Conservation (phyloP, 768 basidiomycete genomes). For the Suillus brevipes region DNA sequence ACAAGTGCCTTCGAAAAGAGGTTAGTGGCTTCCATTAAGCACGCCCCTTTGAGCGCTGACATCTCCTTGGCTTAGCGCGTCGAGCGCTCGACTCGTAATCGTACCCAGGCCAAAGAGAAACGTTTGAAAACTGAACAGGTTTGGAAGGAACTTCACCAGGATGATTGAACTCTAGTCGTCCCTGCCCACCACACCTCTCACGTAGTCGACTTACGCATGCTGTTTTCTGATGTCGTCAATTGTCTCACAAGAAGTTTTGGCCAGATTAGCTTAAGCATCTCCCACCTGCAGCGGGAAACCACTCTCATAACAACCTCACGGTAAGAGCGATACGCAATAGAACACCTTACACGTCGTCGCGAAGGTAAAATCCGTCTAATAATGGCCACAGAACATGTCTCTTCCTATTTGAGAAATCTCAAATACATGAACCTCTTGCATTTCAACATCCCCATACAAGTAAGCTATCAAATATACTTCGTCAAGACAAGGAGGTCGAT, state of each 20-base stretch:
- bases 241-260: background rate
- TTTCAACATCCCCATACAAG: no score
- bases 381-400: background rate
- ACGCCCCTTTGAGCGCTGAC: slow-evolving; percentile 4
- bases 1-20: slow-evolving; percentile 70
- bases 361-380: background rate
- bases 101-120: slow-evolving; percentile 58
- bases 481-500: background rate
- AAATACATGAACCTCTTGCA: background rate
- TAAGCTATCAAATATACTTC: background rate
- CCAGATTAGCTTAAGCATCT: background rate
- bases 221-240: slow-evolving; percentile 1
- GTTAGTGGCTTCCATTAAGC: slow-evolving; percentile 37
- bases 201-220: background rate
- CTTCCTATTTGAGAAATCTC: background rate
- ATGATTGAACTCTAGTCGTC: slow-evolving; percentile 27
- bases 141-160: slow-evolving; percentile 59
- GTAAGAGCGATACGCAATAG: no score
- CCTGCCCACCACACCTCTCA: background rate
- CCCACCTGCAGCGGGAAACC: background rate
- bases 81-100: slow-evolving; percentile 58
- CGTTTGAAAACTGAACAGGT: slow-evolving; percentile 58
- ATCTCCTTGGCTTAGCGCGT: slow-evolving; percentile 41
- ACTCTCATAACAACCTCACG: background rate
- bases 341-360: background rate